Evolutionary conservation across 2,329 filamentous ascomycete genomes (phyloP).

Genomic region (Alternaria gansuensis): DNA sequence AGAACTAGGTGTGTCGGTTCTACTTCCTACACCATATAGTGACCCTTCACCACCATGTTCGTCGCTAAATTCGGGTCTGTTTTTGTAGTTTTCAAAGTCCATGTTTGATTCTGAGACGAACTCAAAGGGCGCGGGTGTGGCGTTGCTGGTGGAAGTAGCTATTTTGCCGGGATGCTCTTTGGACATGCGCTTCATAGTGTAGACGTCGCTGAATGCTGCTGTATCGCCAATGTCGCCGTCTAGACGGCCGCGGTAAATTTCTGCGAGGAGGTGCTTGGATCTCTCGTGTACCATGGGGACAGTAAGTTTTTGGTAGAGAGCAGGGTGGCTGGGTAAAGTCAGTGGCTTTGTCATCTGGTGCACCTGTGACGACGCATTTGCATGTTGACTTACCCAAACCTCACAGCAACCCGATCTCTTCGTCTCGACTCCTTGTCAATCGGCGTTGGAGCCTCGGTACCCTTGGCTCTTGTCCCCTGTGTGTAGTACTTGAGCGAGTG

Average conservation of each 20-base stretch:
- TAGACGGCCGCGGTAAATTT: constrained; percentile 84
- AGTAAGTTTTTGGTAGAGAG: constrained; percentile 85
- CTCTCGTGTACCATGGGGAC: constrained; percentile 96
- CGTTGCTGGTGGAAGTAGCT: constrained; percentile 24
- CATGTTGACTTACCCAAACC: constrained; percentile 66
- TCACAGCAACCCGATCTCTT: constrained; percentile 74
- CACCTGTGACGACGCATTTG: no score
- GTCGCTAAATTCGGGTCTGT: constrained; percentile 85
- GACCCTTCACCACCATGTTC: constrained; percentile 79
- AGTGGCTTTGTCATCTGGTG: background rate
- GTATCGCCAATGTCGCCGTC: constrained; percentile 66
- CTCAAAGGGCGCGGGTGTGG: constrained; percentile 72
- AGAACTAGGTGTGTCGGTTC: constrained; percentile 68
- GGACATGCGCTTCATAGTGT: constrained; percentile 81
- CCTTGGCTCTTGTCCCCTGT: constrained; percentile 66
- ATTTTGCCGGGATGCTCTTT: constrained; percentile 65
- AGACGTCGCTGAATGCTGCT: constrained; percentile 83
- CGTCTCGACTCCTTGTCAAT: constrained; percentile 56
- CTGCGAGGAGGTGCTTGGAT: constrained; percentile 84
- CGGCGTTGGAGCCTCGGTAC: constrained; percentile 54
- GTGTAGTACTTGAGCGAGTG: constrained; percentile 82
- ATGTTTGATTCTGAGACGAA: constrained; percentile 85
- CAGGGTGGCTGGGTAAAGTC: constrained; percentile 70
- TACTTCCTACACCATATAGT: constrained; percentile 64
- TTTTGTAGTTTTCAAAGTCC: constrained; percentile 92